These are phyloP conservation scores for Reticulascus tulasneorum DNA, from an alignment of 2,329 filamentous ascomycete species.

Conservation along the genomic window DNA sequence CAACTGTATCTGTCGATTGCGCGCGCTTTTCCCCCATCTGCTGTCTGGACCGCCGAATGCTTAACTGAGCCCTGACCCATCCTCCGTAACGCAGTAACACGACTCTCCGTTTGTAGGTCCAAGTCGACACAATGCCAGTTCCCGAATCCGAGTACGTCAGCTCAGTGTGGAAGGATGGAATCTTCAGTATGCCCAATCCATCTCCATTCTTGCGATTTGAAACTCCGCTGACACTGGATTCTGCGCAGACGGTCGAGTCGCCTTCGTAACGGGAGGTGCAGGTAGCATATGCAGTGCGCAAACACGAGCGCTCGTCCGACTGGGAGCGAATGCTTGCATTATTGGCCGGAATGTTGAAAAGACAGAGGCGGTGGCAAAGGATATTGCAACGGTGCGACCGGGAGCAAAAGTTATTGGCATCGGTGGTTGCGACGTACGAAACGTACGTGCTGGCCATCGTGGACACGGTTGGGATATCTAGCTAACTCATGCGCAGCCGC, in stretches of 20 bases:
- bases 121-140: constrained; percentile 59
- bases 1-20: too few species aligned
- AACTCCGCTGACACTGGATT: constrained; percentile 8
- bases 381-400: constrained; percentile 73
- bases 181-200: constrained; percentile 65
- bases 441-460: constrained; percentile 38
- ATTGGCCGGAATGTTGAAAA: constrained; percentile 86
- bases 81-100: too few species aligned
- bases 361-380: constrained; percentile 74
- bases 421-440: constrained; percentile 74
- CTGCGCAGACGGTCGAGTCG: constrained; percentile 70
- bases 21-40: too few species aligned
- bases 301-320: constrained; percentile 82
- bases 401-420: constrained; percentile 86
- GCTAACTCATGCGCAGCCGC: constrained; percentile 33
- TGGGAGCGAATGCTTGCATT: constrained; percentile 92
- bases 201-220: too few species aligned
- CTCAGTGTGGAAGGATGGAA: constrained; percentile 78
- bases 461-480: neutral
- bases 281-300: constrained; percentile 93
- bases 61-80: neutral
- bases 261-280: constrained; percentile 92
- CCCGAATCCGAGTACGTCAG: constrained; percentile 74
- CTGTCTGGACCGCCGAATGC: neutral
- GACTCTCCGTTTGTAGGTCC: too few species aligned